Evolutionary conservation across 495 filamentous ascomycete genomes (phyloP).

Genomic region (Hyaloscypha hepaticicola): DNA sequence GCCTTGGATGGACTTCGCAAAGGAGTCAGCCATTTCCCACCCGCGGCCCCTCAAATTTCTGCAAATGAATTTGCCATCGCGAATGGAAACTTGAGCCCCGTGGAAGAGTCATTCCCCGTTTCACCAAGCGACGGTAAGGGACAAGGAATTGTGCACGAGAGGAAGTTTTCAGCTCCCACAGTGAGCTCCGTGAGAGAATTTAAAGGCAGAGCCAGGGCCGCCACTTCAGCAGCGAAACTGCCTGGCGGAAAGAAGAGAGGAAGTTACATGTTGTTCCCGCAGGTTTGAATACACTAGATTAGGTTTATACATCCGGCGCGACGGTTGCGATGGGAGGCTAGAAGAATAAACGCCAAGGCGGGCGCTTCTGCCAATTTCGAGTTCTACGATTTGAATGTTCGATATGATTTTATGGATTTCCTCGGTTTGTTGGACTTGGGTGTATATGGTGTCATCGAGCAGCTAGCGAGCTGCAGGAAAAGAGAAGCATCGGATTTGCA

Average conservation of each 20-base stretch:
- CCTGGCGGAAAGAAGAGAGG: constrained; percentile 25
- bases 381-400: constrained; percentile 13
- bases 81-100: constrained; percentile 18
- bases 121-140: background rate
- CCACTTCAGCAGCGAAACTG: constrained; percentile 7
- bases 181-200: constrained; percentile 22
- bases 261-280: constrained; percentile 32
- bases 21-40: constrained; percentile 20
- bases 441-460: constrained; percentile 2
- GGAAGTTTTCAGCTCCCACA: constrained; percentile 29
- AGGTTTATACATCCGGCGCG: constrained; percentile 3
- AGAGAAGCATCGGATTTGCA: background rate
- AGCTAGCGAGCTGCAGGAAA: constrained; percentile 6
- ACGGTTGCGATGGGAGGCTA: background rate
- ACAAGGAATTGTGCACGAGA: constrained; percentile 16
- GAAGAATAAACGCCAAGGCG: background rate
- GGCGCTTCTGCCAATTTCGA: background rate
- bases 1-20: constrained; percentile 19
- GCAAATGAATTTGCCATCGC: background rate
- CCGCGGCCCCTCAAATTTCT: background rate
- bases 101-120: constrained; percentile 20
- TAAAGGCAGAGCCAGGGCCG: constrained; percentile 21
- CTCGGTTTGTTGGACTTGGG: background rate
- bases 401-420: constrained; percentile 22
- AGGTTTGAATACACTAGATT: constrained; percentile 21